These are phyloP conservation scores for Fusarium verticillioides DNA, from an alignment of 2,329 filamentous ascomycete genomes.

Conservation along the genomic window DNA sequence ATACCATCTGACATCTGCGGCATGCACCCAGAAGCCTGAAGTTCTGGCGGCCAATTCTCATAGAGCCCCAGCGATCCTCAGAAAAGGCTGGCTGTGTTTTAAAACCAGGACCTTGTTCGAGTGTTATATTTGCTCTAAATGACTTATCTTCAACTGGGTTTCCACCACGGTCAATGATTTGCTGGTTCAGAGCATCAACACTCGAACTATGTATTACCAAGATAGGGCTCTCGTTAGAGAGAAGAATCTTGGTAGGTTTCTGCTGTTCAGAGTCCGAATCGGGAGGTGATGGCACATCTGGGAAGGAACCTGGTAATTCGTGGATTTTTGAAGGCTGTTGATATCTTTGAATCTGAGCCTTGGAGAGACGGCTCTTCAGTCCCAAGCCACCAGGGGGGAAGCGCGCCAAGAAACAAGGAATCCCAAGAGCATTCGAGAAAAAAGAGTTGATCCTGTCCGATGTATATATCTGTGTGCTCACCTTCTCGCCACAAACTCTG, in stretches of 20 bases:
- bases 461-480: constrained; percentile 77
- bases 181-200: constrained; percentile 78
- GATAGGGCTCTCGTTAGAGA: constrained; percentile 96
- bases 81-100: constrained; percentile 70
- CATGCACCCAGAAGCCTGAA: constrained; percentile 85
- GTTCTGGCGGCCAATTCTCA: constrained; percentile 72
- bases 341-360: constrained; percentile 73
- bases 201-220: constrained; percentile 84
- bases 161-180: constrained; percentile 72
- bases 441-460: constrained; percentile 75
- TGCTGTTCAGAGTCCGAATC: constrained; percentile 65
- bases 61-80: constrained; percentile 80
- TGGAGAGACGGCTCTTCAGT: constrained; percentile 73
- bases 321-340: constrained; percentile 50
- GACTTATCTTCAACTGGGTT: constrained; percentile 75
- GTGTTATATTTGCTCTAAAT: constrained; percentile 89
- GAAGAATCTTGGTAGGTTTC: constrained; percentile 68
- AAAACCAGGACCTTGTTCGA: constrained; percentile 57
- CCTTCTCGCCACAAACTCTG: constrained; percentile 84
- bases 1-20: constrained; percentile 94
- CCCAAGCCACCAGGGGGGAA: constrained; percentile 77
- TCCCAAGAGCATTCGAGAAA: constrained; percentile 78
- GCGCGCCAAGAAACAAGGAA: constrained; percentile 85
- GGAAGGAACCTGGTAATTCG: constrained; percentile 65
- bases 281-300: constrained; percentile 63